phyloP scores from a whole-genome alignment of 129 eudicot species.

The Daucus carota region DNA sequence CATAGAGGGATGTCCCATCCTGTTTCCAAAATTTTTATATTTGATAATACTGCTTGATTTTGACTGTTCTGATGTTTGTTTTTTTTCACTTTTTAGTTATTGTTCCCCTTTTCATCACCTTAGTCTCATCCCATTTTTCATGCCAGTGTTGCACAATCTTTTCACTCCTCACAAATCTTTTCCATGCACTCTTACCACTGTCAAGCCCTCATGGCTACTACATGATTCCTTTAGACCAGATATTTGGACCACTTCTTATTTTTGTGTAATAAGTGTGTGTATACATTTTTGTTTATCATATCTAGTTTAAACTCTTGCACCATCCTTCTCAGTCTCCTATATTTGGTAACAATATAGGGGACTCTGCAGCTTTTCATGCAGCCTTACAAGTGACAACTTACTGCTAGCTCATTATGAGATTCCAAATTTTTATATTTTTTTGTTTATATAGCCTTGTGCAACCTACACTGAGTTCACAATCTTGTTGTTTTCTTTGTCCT shows the following conservation, averaged over 20 bases:
- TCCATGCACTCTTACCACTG: not conserved
- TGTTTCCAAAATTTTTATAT: constrained; percentile 1
- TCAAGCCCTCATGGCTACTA: not conserved
- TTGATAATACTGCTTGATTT: constrained; percentile 4
- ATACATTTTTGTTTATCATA: not conserved
- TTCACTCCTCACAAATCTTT: not conserved
- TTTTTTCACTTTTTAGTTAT: constrained; percentile 1
- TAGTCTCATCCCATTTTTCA: not conserved
- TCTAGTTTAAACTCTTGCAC: constrained; percentile 1
- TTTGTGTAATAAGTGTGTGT: too few species aligned
- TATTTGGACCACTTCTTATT: not conserved
- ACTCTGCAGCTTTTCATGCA: constrained; percentile 11
- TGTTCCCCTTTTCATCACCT: not conserved
- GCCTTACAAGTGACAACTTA: constrained; percentile 12
- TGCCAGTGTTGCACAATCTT: not conserved
- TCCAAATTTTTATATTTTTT: not conserved
- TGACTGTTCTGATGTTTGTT: constrained; percentile 8
- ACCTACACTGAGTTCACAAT: not conserved
- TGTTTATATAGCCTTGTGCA: not conserved
- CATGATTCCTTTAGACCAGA: not conserved
- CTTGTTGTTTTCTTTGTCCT: not conserved
- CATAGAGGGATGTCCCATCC: constrained; percentile 9
- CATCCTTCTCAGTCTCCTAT: not conserved
- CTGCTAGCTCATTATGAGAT: constrained; percentile 3
- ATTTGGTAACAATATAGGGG: constrained; percentile 4